Evolutionary conservation across 257 asterid species (phyloP).

Genomic region (Capsicum baccatum): DNA sequence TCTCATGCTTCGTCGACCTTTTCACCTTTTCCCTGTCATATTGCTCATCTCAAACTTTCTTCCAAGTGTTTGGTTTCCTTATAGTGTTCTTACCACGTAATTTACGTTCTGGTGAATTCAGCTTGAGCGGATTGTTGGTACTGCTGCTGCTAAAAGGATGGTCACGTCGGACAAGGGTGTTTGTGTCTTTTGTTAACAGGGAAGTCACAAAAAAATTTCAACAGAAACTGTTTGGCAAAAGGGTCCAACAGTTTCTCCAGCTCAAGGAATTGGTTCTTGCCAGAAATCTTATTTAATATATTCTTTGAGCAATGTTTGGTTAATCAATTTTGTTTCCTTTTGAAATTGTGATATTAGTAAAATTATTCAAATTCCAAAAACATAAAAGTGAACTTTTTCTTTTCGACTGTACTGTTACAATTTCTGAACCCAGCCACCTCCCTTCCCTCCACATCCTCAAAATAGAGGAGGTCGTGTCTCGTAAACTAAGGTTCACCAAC

Average conservation of each 20-base stretch:
- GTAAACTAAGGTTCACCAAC: neutral
- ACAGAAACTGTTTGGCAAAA: neutral
- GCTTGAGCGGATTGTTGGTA: constrained; percentile 93
- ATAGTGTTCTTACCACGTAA: neutral
- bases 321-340: neutral
- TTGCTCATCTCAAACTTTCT: neutral
- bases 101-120: constrained; percentile 34
- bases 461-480: neutral
- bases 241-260: neutral
- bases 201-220: neutral
- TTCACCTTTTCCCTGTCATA: neutral
- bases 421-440: neutral
- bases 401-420: neutral
- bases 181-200: constrained; percentile 66
- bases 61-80: neutral
- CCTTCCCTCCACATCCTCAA: neutral
- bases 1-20: neutral
- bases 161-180: constrained; percentile 72
- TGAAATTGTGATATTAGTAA: neutral
- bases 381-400: neutral
- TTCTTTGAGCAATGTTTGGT: constrained; percentile 10
- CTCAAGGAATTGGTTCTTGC: neutral
- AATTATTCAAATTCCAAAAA: constrained; percentile 11
- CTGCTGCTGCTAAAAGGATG: constrained; percentile 85
- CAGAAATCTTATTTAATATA: neutral